Evolutionary conservation across 768 basidiomycete genomes (phyloP).

Genomic region (Amanita jacksonii): DNA sequence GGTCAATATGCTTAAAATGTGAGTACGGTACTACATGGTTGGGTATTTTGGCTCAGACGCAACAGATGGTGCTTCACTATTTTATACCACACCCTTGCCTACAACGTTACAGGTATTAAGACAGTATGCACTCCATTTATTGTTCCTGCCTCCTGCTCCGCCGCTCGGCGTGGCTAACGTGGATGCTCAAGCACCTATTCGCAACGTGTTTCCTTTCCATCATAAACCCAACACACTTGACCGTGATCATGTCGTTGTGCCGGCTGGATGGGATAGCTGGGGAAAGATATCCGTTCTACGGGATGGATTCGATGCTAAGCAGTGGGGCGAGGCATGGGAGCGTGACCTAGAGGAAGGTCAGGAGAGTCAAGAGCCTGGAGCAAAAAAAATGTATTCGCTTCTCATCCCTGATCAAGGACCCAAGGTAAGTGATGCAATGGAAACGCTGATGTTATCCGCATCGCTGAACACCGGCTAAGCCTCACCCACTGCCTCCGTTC

Average conservation of each 20-base stretch:
- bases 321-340: conserved; percentile 77
- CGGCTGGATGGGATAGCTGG: conserved; percentile 97
- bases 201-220: conserved; percentile 80
- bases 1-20: conserved; percentile 92
- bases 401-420: conserved; percentile 70
- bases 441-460: not conserved
- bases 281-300: conserved; percentile 87
- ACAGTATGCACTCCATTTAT: conserved; percentile 74
- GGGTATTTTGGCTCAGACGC: not conserved
- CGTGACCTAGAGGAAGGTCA: conserved; percentile 45
- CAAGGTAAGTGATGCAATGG: conserved; percentile 47
- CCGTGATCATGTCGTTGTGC: conserved; percentile 85
- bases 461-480: conserved; percentile 25
- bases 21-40: conserved; percentile 21
- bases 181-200: conserved; percentile 55
- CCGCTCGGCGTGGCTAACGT: conserved; percentile 52
- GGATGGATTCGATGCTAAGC: conserved; percentile 83
- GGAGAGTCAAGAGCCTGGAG: conserved; percentile 41
- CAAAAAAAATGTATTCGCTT: conserved; percentile 55
- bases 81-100: conserved; percentile 84
- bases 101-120: conserved; percentile 66
- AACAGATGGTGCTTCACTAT: conserved; percentile 83
- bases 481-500: conserved; percentile 60
- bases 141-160: conserved; percentile 72
- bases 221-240: conserved; percentile 89